These are phyloP conservation scores for Dryas integrifolia DNA, from an alignment of 331 rosid species.

Conservation along the genomic window DNA sequence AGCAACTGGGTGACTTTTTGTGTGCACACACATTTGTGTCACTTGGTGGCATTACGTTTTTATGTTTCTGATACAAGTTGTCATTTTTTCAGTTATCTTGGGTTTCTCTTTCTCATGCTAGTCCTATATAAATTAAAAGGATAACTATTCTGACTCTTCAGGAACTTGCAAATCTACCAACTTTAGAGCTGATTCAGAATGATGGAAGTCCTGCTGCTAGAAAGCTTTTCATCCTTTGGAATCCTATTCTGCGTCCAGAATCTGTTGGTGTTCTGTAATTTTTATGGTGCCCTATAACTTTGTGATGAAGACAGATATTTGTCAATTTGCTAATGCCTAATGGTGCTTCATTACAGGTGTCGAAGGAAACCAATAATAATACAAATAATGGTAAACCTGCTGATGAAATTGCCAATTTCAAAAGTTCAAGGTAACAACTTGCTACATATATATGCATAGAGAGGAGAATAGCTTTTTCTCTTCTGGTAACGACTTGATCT, in stretches of 20 bases:
- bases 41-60: background rate
- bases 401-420: constrained; percentile 40
- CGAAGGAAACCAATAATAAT: constrained; percentile 30
- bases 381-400: constrained; percentile 29
- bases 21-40: background rate
- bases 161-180: constrained; percentile 84
- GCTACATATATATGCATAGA: background rate
- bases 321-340: background rate
- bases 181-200: constrained; percentile 71
- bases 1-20: background rate
- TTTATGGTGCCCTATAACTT: background rate
- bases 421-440: constrained; percentile 59
- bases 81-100: constrained; percentile 1
- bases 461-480: background rate
- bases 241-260: constrained; percentile 48
- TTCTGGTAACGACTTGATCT: too few species aligned
- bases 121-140: background rate
- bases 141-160: constrained; percentile 33
- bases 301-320: background rate
- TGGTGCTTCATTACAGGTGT: constrained; percentile 38
- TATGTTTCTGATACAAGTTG: background rate
- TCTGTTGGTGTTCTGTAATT: constrained; percentile 38
- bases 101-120: background rate
- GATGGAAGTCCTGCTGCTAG: constrained; percentile 95
- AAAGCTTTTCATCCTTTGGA: constrained; percentile 90